Evolutionary conservation across 2,329 filamentous ascomycete species (phyloP), one percentile per base, ranked within the genome.

Genomic region (Aspergillus sp.): DNA sequence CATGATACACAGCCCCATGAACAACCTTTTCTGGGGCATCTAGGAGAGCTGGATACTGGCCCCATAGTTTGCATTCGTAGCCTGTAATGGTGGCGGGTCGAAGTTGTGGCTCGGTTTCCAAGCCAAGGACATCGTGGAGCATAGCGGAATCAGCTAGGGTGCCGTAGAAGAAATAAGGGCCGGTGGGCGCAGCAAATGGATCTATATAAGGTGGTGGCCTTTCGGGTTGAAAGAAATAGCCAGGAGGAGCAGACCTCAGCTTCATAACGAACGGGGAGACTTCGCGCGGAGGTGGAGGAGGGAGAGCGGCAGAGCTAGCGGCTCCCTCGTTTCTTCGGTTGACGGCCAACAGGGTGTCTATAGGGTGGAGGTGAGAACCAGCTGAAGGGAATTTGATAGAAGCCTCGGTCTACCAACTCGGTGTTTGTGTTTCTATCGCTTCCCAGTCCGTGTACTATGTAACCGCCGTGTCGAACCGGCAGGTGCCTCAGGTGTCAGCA

Each of bases 141-240:
- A 53, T 49, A 1, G 34, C 26, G 0, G 52, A 46, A 24, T 61
- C 51, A 8, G 46, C 41, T n/a, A 62, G 38, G 1, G 57, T 55
- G 22, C 55, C 57, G 34, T 63, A 60, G 43, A 63, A 57, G 41
- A 62, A 61, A 34, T 56, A 60, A 3, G 45, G 41, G 1, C 45
- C 47, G 2, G 37, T 45, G 2, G 40, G 47, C 19, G 47, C 32
- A 8, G 33, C 25, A 15, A 35, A 28, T 17, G 11, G 20, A 30
- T 40, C 32, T n/a, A 5, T 16, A 12, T n/a, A 1, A 12, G 26
- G 14, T 10, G 32, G 27, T 12, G 32, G 32, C 4, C 10, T 33
- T 30, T 15, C 15, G n/a, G 30, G 12, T 17, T 41, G 38, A 24
- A 34, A 43, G 29, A 38, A 40, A 24, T 34, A 32, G 26, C 14